Base-by-base conservation (phyloP, 1,139 yeast species). In the Suhomyces maxii region DNA sequence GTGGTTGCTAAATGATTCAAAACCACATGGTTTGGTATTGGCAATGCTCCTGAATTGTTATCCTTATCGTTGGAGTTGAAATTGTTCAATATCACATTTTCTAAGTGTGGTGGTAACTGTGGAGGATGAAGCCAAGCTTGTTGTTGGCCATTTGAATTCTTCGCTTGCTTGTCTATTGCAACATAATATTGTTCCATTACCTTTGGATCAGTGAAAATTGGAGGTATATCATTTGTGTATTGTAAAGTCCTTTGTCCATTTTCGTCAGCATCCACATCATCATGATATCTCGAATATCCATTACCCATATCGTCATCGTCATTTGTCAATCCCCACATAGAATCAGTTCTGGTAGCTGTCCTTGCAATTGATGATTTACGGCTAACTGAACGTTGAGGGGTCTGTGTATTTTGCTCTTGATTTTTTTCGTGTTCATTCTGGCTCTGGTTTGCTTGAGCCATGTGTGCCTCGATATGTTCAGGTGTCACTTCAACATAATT, bases 291-390 rank as follows among this genome's bases (percentile, higher is more conserved):
- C 8, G 87, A 79, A 59, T 86, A 88, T 0, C 91, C 95, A 55
- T 82, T 77, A 32, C 95, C 95, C 86, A 86, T 84, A 59, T 85
- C 95, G 59, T 84, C 93, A 65, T 81, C 86, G 55, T 81, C 86
- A 55, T 76, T 76, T 2, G 83, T 77, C 41, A 83, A 67, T 0
- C 85, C 82, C 62, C 83, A 71, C 56, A 75, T 76, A 3, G 84
- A 77, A 51, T 80, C 85, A 35, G 64, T 54, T 47, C 81, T 63
- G 18, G 64, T 52, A 11, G 62, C 52, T 30, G 53, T 45, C 38
- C 65, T 57, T 4, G 71, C 60, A 34, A 69, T 39, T 14, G 52
- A 48, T 26, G 50, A 39, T 23, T 43, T 47, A 23, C 52, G 46
- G 36, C 46, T 46, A 11, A 9, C n/a, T 9, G 31, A 11, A 28